phyloP scores from a whole-genome alignment of 768 basidiomycete species.

The Dentipellis fragilis region DNA sequence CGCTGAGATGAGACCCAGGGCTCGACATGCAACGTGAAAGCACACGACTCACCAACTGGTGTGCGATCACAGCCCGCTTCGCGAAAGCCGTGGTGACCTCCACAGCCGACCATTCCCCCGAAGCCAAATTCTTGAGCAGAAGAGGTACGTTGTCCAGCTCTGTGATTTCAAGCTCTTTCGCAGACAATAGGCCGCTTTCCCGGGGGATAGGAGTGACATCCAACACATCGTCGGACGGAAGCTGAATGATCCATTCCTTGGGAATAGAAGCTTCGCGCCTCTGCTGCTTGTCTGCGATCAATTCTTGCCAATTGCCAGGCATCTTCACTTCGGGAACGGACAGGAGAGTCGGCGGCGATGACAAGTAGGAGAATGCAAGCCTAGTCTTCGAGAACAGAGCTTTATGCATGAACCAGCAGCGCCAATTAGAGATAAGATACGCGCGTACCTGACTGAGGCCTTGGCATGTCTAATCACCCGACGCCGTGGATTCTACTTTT shows the following conservation, averaged over 20 bases:
- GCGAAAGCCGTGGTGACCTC: constrained; percentile 34
- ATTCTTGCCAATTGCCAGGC: constrained; percentile 7
- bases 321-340: background rate
- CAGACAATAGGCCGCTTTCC: constrained; percentile 45
- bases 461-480: too few species aligned
- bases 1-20: background rate
- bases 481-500: too few species aligned
- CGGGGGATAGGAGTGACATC: constrained; percentile 48
- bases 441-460: too few species aligned
- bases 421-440: too few species aligned
- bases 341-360: too few species aligned
- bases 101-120: constrained; percentile 48
- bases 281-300: constrained; percentile 12
- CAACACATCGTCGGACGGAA: constrained; percentile 35
- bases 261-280: constrained; percentile 50
- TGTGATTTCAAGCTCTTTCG: constrained; percentile 53
- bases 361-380: too few species aligned
- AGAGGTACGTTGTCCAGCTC: constrained; percentile 32
- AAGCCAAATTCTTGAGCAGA: constrained; percentile 45
- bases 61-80: constrained; percentile 41
- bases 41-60: constrained; percentile 29
- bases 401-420: too few species aligned
- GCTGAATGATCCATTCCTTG: constrained; percentile 46
- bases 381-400: too few species aligned
- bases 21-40: too few species aligned